These are phyloP conservation scores for Penicillium simplicissimum DNA, from an alignment of 495 filamentous ascomycete genomes.

Conservation along the genomic window DNA sequence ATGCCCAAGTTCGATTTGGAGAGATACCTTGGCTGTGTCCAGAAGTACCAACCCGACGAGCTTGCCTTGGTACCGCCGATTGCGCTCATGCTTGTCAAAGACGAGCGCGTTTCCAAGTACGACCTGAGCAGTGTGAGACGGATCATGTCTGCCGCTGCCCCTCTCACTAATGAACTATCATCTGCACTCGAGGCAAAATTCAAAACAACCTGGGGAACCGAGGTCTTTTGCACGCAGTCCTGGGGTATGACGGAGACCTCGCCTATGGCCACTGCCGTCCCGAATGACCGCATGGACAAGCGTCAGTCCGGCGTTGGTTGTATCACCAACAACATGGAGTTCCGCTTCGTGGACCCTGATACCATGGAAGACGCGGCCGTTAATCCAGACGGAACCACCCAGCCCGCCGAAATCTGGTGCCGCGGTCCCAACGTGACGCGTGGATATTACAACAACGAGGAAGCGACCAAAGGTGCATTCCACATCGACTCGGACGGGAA, in stretches of 20 bases:
- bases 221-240: constrained; percentile 68
- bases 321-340: constrained; percentile 55
- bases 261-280: constrained; percentile 45
- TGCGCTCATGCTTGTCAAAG: constrained; percentile 69
- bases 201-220: constrained; percentile 33
- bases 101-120: constrained; percentile 65
- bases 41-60: constrained; percentile 26
- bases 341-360: constrained; percentile 60
- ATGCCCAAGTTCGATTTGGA: constrained; percentile 78
- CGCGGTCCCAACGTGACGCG: constrained; percentile 60
- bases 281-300: constrained; percentile 53
- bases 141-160: constrained; percentile 79
- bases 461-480: constrained; percentile 62
- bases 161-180: constrained; percentile 70
- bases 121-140: constrained; percentile 70
- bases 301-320: constrained; percentile 58
- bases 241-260: constrained; percentile 74
- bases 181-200: constrained; percentile 59
- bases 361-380: constrained; percentile 27
- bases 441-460: constrained; percentile 65
- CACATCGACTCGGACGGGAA: constrained; percentile 48
- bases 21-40: constrained; percentile 18
- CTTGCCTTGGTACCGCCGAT: constrained; percentile 65
- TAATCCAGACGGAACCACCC: constrained; percentile 47
- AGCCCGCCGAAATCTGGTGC: constrained; percentile 59